Evolutionary conservation across 2,329 filamentous ascomycete genomes (phyloP).

Genomic region (Ophiostoma himal-ulmi): DNA sequence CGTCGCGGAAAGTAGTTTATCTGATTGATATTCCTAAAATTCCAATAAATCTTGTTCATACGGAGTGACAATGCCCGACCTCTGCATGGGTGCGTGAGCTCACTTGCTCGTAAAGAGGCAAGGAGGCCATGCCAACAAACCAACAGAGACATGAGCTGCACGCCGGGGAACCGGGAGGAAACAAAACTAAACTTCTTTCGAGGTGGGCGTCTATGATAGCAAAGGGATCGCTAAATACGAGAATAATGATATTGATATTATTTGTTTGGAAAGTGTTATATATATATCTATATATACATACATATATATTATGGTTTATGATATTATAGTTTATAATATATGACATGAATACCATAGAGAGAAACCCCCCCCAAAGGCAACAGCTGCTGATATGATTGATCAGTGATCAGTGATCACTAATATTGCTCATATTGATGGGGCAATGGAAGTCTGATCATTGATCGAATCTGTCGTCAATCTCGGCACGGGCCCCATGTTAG

Average conservation of each 20-base stretch:
- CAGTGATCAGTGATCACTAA: not conserved
- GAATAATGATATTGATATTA: not conserved
- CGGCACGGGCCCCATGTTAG: not conserved
- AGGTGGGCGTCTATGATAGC: not conserved
- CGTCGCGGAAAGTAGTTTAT: not conserved
- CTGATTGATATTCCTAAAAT: not conserved
- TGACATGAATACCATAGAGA: too few species aligned
- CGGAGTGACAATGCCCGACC: not conserved
- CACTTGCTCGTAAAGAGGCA: not conserved
- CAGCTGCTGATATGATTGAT: not conserved
- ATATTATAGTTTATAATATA: too few species aligned
- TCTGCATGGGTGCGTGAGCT: not conserved
- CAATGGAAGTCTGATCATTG: not conserved
- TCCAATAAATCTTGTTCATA: not conserved
- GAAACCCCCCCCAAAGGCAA: not conserved
- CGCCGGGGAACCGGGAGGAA: not conserved
- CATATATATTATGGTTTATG: too few species aligned
- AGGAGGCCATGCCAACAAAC: slow-evolving; percentile 1
- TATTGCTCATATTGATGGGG: not conserved
- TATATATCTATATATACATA: too few species aligned
- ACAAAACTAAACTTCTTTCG: not conserved
- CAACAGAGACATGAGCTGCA: slow-evolving; percentile 7
- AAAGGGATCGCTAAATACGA: not conserved
- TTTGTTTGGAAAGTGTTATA: not conserved
- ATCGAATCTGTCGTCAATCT: slow-evolving; percentile 8